phyloP scores from a whole-genome alignment of 2,329 filamentous ascomycete genomes.

The Elsinoe fawcettii region DNA sequence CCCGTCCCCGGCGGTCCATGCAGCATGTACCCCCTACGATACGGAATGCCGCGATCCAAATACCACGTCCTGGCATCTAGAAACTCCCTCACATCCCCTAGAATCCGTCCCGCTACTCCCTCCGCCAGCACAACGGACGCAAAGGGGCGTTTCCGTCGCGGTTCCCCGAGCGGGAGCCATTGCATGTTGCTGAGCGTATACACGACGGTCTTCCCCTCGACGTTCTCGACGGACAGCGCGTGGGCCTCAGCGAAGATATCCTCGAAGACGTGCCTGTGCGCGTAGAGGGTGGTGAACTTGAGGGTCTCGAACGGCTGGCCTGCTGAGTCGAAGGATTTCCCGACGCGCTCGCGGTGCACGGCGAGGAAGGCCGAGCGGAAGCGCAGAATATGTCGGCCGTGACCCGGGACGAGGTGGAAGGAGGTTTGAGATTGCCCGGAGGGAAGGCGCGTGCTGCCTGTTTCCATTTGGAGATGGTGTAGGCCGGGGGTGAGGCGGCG shows the following conservation, averaged over 20 bases:
- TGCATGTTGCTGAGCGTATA: conserved; percentile 78
- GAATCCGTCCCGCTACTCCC: conserved; percentile 73
- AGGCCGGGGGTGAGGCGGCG: conserved; percentile 52
- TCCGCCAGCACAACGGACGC: conserved; percentile 79
- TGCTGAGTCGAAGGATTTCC: conserved; percentile 72
- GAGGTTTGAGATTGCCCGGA: conserved; percentile 66
- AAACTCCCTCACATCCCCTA: conserved; percentile 77
- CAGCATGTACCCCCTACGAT: conserved; percentile 78
- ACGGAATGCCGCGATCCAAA: conserved; percentile 87
- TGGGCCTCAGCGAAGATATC: conserved; percentile 85
- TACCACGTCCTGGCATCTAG: conserved; percentile 77
- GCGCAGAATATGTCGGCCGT: conserved; percentile 78
- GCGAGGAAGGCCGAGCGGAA: conserved; percentile 81
- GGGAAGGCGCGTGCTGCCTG: conserved; percentile 52
- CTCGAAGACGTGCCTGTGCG: conserved; percentile 82
- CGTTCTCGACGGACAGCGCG: conserved; percentile 64
- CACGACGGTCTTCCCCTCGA: conserved; percentile 88
- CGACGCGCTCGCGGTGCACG: conserved; percentile 71
- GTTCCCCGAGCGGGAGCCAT: conserved; percentile 77
- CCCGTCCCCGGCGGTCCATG: conserved; percentile 86
- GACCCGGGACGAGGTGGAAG: conserved; percentile 85
- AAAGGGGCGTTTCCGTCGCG: conserved; percentile 77
- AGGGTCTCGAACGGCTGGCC: conserved; percentile 93
- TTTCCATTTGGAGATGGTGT: conserved; percentile 58
- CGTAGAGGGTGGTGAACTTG: conserved; percentile 83